Evolutionary conservation across 495 filamentous ascomycete genomes (phyloP).

Genomic region (Glarea lozoyensis): DNA sequence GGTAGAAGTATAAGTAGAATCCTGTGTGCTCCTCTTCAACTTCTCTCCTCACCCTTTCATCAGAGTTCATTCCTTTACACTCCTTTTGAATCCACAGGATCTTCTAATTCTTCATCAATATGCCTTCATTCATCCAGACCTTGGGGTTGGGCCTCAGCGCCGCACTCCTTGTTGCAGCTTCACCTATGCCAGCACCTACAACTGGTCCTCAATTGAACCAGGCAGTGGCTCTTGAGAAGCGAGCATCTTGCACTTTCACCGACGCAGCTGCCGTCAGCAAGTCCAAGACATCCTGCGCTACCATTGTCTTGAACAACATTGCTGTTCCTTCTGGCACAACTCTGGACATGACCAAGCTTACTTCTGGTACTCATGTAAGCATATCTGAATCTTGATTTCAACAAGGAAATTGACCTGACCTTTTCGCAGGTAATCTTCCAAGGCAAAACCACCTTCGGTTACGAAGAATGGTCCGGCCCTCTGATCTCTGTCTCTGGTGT

Average conservation of each 20-base stretch:
- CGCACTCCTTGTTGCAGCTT: conserved; percentile 6
- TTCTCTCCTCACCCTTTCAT: background rate
- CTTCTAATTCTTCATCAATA: conserved; percentile 5
- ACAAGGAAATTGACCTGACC: background rate
- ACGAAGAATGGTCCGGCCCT: conserved; percentile 41
- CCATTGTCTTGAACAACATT: conserved; percentile 33
- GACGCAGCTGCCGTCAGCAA: conserved; percentile 28
- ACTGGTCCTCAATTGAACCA: conserved; percentile 11
- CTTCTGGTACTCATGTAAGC: conserved; percentile 33
- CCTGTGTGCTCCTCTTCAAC: background rate
- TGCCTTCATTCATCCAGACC: conserved; percentile 12
- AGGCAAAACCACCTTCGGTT: conserved; percentile 40
- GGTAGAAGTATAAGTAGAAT: background rate
- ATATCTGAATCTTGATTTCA: conserved; percentile 7
- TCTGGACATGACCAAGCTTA: conserved; percentile 36
- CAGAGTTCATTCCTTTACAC: background rate
- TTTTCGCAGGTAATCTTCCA: conserved; percentile 34
- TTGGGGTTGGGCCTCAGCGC: conserved; percentile 15
- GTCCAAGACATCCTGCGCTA: conserved; percentile 33
- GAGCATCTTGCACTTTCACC: conserved; percentile 31
- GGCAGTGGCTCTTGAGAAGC: conserved; percentile 12
- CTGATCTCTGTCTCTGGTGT: conserved; percentile 39
- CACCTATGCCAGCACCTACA: conserved; percentile 14
- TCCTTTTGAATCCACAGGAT: background rate
- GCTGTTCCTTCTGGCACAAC: conserved; percentile 38